These are phyloP conservation scores for Chrysanthemum seticuspe DNA, from an alignment of 129 eudicot genomes.

Conservation along the genomic window DNA sequence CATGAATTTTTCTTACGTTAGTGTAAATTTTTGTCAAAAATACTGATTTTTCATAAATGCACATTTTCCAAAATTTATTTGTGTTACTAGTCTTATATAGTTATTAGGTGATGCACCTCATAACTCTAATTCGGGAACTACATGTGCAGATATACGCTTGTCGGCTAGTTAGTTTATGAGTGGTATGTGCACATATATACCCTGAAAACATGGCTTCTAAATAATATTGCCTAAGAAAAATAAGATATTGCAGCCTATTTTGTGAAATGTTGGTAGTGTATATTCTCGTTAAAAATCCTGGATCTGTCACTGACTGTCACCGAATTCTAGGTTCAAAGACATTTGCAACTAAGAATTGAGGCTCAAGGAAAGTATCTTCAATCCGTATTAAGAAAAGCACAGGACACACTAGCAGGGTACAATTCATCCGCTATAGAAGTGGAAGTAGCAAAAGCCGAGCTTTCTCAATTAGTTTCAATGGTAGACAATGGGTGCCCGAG, in stretches of 20 bases:
- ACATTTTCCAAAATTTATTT: too few species aligned
- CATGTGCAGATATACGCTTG: too few species aligned
- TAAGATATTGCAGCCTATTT: too few species aligned
- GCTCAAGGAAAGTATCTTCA: constrained; percentile 95
- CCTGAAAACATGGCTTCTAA: too few species aligned
- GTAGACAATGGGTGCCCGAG: constrained; percentile 63
- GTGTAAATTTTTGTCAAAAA: not conserved
- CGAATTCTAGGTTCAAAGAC: constrained; percentile 71
- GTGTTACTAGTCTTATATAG: not conserved
- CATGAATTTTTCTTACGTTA: not conserved
- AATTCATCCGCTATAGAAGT: constrained; percentile 57
- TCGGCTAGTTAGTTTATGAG: too few species aligned
- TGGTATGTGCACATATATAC: too few species aligned
- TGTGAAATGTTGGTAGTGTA: too few species aligned
- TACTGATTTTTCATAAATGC: too few species aligned
- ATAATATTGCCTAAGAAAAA: too few species aligned
- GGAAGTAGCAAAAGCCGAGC: constrained; percentile 76
- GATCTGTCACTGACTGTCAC: too few species aligned
- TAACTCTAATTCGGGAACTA: too few species aligned
- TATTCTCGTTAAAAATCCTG: not conserved
- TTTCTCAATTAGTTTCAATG: constrained; percentile 75
- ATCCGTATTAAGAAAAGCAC: constrained; percentile 81
- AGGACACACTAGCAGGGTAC: constrained; percentile 74
- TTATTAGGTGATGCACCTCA: too few species aligned
- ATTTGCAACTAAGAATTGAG: constrained; percentile 89